These are phyloP conservation scores for Ophiostoma pallidulum DNA, from an alignment of 2,329 filamentous ascomycete species.

Conservation along the genomic window DNA sequence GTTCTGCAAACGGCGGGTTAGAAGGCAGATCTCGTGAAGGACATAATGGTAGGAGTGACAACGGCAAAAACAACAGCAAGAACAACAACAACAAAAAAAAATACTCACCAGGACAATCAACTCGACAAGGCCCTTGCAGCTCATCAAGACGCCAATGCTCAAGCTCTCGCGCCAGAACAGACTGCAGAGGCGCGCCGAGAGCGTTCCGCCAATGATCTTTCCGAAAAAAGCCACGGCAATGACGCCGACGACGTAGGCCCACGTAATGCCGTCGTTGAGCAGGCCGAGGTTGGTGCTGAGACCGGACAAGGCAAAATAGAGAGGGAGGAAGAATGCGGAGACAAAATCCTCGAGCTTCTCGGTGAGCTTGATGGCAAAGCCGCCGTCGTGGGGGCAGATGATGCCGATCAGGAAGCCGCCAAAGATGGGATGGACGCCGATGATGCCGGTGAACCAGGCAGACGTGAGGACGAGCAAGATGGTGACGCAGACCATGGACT, in stretches of 20 bases:
- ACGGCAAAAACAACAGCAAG: no score
- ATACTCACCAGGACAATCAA: constrained; percentile 75
- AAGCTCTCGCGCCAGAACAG: constrained; percentile 86
- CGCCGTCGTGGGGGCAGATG: constrained; percentile 81
- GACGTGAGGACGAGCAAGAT: constrained; percentile 69
- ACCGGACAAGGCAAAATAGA: constrained; percentile 91
- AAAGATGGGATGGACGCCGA: constrained; percentile 91
- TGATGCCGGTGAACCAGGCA: constrained; percentile 77
- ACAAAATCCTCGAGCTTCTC: constrained; percentile 94
- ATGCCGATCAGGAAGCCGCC: constrained; percentile 83
- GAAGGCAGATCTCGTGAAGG: no score
- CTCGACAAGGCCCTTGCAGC: constrained; percentile 91
- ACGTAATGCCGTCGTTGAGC: constrained; percentile 69
- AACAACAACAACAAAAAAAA: neutral
- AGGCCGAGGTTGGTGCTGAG: constrained; percentile 81
- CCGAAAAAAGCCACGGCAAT: constrained; percentile 72
- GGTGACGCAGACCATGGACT: constrained; percentile 74
- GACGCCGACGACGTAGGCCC: constrained; percentile 83
- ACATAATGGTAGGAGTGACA: no score
- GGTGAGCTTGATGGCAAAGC: constrained; percentile 82
- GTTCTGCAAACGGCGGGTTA: constrained; percentile 31
- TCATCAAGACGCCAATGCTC: constrained; percentile 85
- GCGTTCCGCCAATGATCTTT: constrained; percentile 73
- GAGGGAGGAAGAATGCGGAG: constrained; percentile 69
- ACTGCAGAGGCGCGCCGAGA: constrained; percentile 67